Percentiles rank a stretch among this genome's conserved stretches.
phyloP scores from a whole-genome alignment of 129 eudicot genomes.

The Tagetes patula region DNA sequence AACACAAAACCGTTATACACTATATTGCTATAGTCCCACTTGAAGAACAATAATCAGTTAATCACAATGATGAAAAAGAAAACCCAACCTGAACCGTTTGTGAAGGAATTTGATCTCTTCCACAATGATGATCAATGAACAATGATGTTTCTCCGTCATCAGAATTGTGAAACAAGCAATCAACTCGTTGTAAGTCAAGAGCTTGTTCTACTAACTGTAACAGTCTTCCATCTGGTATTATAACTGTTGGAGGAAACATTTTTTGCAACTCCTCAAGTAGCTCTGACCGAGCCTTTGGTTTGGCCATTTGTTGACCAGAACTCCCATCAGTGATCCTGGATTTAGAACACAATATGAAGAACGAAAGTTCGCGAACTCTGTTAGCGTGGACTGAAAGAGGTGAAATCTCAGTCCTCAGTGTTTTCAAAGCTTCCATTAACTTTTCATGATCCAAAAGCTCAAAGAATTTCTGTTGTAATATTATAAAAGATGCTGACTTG shows the following conservation, averaged over 20 bases:
- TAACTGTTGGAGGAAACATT: constrained; percentile 77
- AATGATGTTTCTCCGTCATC: constrained; percentile 63
- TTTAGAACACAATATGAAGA: constrained; percentile 48
- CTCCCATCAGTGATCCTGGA: constrained; percentile 29
- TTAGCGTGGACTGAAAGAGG: constrained; percentile 51
- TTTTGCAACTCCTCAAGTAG: constrained; percentile 65
- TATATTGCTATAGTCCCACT: neutral
- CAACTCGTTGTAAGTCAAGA: constrained; percentile 67
- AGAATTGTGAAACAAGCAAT: constrained; percentile 79
- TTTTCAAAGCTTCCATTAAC: constrained; percentile 72
- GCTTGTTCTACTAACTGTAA: constrained; percentile 89
- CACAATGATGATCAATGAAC: constrained; percentile 82
- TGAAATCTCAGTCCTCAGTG: constrained; percentile 78
- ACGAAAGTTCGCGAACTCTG: constrained; percentile 61
- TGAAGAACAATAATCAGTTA: neutral
- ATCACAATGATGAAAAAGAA: constrained; percentile 8
- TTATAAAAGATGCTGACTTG: constrained; percentile 63
- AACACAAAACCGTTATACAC: neutral
- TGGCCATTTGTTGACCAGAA: constrained; percentile 36
- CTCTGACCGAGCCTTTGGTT: constrained; percentile 46
- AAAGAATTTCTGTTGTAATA: constrained; percentile 79
- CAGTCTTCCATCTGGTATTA: constrained; percentile 71
- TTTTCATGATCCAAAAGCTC: constrained; percentile 69
- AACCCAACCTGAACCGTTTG: constrained; percentile 70
- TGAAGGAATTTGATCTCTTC: constrained; percentile 76